These are phyloP conservation scores for Eremochloa ophiuroides DNA, from an alignment of 176 grass and related monocot genomes.

Conservation along the genomic window DNA sequence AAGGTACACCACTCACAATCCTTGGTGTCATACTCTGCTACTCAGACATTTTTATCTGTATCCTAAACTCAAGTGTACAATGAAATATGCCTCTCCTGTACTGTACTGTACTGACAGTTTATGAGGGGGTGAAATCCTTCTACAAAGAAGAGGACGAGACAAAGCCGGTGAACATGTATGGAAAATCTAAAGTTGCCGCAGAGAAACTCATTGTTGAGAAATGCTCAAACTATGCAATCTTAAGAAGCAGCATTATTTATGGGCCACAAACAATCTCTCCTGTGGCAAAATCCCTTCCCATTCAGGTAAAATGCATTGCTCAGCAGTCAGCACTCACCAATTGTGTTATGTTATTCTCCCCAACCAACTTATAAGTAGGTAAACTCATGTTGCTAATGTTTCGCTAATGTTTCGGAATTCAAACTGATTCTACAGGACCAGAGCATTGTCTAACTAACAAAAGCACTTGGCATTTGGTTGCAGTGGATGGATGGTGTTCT, in stretches of 20 bases:
- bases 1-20: constrained; percentile 39
- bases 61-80: neutral
- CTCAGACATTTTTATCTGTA: neutral
- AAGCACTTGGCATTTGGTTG: constrained; percentile 30
- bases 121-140: constrained; percentile 83
- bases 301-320: constrained; percentile 52
- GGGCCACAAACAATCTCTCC: constrained; percentile 87
- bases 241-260: constrained; percentile 96
- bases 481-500: constrained; percentile 94
- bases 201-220: constrained; percentile 66
- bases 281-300: constrained; percentile 78
- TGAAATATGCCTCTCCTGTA: constrained; percentile 9
- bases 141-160: constrained; percentile 83
- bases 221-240: constrained; percentile 70
- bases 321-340: too few species aligned
- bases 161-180: constrained; percentile 86
- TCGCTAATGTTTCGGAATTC: too few species aligned
- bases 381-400: neutral
- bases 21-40: neutral
- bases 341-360: neutral
- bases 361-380: neutral
- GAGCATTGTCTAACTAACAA: neutral
- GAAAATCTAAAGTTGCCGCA: constrained; percentile 79
- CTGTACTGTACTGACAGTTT: constrained; percentile 56
- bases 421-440: neutral